phyloP scores from a whole-genome alignment of 192 early-diverging fungal genomes.

The Umbelopsis ramanniana region DNA sequence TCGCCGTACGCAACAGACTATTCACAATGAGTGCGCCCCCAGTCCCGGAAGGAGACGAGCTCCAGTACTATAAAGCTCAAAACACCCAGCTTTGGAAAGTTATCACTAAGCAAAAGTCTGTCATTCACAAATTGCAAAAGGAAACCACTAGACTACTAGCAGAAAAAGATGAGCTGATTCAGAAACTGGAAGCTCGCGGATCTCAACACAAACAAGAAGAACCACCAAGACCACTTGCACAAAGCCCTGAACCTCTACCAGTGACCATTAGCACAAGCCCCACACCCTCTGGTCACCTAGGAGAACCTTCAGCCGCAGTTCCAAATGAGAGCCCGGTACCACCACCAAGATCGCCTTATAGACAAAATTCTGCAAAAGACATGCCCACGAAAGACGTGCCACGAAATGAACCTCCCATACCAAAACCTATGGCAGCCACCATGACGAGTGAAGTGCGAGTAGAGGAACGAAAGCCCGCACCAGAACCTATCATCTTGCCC shows the following conservation, averaged over 20 bases:
- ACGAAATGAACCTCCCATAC: background rate
- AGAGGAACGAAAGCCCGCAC: background rate
- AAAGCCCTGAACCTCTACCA: background rate
- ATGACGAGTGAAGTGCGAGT: background rate
- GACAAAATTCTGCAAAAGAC: conserved; percentile 29
- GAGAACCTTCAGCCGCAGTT: background rate
- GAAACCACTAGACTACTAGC: conserved; percentile 45
- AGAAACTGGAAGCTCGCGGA: conserved; percentile 30
- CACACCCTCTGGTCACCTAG: background rate
- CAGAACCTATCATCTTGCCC: background rate
- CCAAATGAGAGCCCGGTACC: conserved; percentile 13
- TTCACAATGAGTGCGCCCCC: conserved; percentile 1
- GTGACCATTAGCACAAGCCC: background rate
- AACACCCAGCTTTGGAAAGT: conserved; percentile 93
- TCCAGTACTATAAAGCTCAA: conserved; percentile 44
- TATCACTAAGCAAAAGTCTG: conserved; percentile 84
- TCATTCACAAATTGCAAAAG: conserved; percentile 87
- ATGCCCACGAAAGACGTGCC: conserved; percentile 2
- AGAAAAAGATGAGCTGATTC: conserved; percentile 47
- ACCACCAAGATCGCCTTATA: conserved; percentile 39
- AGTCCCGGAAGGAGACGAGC: conserved; percentile 12
- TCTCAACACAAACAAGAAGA: conserved; percentile 13
- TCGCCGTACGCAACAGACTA: background rate
- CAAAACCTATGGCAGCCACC: background rate
- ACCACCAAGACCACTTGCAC: background rate